These are phyloP conservation scores for Cyberlindnera japonica DNA, from an alignment of 805 yeast species.

Conservation along the genomic window DNA sequence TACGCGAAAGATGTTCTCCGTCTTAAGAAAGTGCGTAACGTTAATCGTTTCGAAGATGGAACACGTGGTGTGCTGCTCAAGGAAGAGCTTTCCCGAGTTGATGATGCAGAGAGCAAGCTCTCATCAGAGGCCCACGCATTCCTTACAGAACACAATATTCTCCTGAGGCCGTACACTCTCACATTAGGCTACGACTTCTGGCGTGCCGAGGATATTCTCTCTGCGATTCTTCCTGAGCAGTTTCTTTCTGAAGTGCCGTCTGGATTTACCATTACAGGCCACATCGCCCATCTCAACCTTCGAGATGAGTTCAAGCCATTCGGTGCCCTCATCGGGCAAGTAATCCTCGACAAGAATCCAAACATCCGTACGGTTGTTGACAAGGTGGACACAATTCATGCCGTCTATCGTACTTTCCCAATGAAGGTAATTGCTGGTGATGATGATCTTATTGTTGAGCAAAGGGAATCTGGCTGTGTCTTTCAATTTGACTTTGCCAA, in stretches of 20 bases:
- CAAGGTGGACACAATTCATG: constrained; percentile 81
- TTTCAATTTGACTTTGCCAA: constrained; percentile 87
- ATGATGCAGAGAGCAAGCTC: constrained; percentile 36
- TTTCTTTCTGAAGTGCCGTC: constrained; percentile 73
- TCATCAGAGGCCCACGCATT: constrained; percentile 41
- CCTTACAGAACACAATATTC: constrained; percentile 45
- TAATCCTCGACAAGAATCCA: constrained; percentile 75
- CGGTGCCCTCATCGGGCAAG: constrained; percentile 80
- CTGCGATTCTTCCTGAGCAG: constrained; percentile 71
- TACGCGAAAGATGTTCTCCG: constrained; percentile 60
- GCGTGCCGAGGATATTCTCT: constrained; percentile 84
- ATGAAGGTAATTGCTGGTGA: constrained; percentile 94
- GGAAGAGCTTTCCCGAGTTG: constrained; percentile 42
- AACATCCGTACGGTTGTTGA: constrained; percentile 86
- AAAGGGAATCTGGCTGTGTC: constrained; percentile 79
- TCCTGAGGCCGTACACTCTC: constrained; percentile 50
- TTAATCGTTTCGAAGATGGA: constrained; percentile 41
- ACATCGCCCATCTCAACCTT: constrained; percentile 88
- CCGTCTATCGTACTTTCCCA: constrained; percentile 84
- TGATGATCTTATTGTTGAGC: constrained; percentile 71
- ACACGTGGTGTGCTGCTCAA: constrained; percentile 51
- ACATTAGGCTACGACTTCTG: constrained; percentile 71
- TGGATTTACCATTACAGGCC: constrained; percentile 92
- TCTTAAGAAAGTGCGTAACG: constrained; percentile 67
- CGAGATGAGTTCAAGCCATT: constrained; percentile 82